Conservation (phyloP, 1,139 yeast genomes). For the Suhomyces yuchorum region DNA sequence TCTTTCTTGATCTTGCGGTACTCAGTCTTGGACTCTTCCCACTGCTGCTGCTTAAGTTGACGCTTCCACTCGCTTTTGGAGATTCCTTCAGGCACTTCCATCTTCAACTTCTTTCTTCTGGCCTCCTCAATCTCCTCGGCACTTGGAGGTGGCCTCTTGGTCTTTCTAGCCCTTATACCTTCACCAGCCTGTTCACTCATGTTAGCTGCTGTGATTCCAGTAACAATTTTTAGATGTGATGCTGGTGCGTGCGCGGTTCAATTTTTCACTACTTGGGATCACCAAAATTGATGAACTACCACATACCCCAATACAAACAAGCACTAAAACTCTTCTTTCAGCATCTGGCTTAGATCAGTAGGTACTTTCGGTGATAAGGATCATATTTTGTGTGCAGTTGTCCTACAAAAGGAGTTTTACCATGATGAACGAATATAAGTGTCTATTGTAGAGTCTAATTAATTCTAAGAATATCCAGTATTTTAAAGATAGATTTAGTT, state of each 20-base stretch:
- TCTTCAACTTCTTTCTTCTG: conserved; percentile 19
- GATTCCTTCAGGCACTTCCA: conserved; percentile 74
- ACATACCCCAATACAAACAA: background rate
- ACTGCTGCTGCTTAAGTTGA: conserved; percentile 56
- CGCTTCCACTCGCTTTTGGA: conserved; percentile 83
- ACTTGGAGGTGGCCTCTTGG: conserved; percentile 16
- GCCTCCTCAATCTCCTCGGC: conserved; percentile 21
- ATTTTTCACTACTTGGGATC: background rate
- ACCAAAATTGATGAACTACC: background rate
- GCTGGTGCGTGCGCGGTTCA: conserved; percentile 8
- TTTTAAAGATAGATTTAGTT: background rate
- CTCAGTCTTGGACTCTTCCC: conserved; percentile 67
- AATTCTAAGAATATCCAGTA: background rate
- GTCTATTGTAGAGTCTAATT: background rate
- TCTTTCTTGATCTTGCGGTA: conserved; percentile 53
- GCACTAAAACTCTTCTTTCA: too few species aligned
- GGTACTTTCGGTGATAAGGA: background rate
- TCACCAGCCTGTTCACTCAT: conserved; percentile 3
- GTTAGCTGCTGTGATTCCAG: background rate
- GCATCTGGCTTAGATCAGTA: too few species aligned
- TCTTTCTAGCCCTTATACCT: conserved; percentile 5
- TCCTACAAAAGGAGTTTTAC: too few species aligned
- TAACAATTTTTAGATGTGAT: conserved; percentile 2
- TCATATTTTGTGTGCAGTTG: too few species aligned
- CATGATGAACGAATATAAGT: background rate